Conservation (phyloP, 495 filamentous ascomycete species). For the Saxophila tyrrhenica region DNA sequence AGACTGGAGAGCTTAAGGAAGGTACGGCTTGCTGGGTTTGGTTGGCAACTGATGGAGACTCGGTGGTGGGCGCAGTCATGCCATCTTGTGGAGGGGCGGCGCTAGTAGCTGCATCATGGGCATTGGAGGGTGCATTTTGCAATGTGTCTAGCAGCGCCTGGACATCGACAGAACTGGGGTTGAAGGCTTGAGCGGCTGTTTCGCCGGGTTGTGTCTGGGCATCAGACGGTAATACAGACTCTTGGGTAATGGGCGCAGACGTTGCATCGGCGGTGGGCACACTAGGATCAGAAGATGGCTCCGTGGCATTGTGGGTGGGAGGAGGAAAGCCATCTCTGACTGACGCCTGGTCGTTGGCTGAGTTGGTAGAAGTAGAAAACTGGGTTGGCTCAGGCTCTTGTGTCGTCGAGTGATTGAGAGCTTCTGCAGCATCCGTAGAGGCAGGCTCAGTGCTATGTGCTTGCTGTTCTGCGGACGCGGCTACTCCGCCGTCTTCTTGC, state of each 20-base stretch:
- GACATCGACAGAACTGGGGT: constrained; percentile 25
- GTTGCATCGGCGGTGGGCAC: neutral
- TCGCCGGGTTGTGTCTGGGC: constrained; percentile 13
- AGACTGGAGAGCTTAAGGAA: neutral
- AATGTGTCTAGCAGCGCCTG: constrained; percentile 33
- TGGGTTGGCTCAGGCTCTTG: neutral
- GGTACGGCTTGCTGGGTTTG: constrained; percentile 10
- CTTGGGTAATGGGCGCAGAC: neutral
- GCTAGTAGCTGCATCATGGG: neutral
- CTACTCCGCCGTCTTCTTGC: neutral
- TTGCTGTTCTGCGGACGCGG: neutral
- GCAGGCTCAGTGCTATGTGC: constrained; percentile 10
- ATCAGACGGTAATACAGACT: neutral
- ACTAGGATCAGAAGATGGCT: constrained; percentile 17
- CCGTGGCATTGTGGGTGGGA: constrained; percentile 3
- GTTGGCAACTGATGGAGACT: constrained; percentile 19
- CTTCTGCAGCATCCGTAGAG: neutral
- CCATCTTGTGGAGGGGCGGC: constrained; percentile 1
- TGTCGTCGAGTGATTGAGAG: neutral
- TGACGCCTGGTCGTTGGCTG: constrained; percentile 4
- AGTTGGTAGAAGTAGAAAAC: neutral
- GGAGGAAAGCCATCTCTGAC: neutral
- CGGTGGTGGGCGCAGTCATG: constrained; percentile 10
- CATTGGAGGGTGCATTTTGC: constrained; percentile 18
- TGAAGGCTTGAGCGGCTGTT: constrained; percentile 9